Evolutionary conservation across 345 rosid genomes (phyloP).

Genomic region (Excoecaria cochinchinensis): DNA sequence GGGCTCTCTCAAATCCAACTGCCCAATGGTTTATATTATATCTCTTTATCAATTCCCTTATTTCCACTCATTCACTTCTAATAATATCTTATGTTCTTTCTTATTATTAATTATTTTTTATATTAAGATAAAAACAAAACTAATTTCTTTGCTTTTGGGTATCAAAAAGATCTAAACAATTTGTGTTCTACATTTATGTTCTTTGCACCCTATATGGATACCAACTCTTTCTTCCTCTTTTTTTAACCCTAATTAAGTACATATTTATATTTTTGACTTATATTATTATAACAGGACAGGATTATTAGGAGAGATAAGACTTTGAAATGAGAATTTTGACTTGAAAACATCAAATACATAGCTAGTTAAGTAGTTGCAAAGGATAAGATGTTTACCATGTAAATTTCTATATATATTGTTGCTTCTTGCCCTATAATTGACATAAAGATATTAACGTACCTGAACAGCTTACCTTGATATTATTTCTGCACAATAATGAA

Average conservation of each 20-base stretch:
- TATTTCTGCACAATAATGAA: background rate
- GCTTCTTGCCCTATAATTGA: background rate
- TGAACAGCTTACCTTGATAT: no score
- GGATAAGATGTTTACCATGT: constrained; percentile 9
- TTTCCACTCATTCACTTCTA: constrained; percentile 18
- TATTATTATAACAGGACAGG: background rate
- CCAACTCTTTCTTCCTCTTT: constrained; percentile 17
- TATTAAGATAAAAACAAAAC: constrained; percentile 7
- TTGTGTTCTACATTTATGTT: background rate
- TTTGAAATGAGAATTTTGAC: background rate
- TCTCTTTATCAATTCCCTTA: constrained; percentile 40
- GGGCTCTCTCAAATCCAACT: constrained; percentile 58
- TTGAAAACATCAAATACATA: background rate
- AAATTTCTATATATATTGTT: background rate
- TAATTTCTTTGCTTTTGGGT: constrained; percentile 11
- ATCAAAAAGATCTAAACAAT: constrained; percentile 16
- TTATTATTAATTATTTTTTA: background rate
- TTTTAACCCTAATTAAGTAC: constrained; percentile 11
- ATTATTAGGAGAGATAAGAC: background rate
- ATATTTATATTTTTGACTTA: constrained; percentile 3
- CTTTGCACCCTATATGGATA: constrained; percentile 18
- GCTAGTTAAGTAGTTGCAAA: background rate
- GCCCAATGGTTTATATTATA: constrained; percentile 41
- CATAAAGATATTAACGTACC: background rate
- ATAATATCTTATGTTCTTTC: constrained; percentile 22